phyloP scores from a whole-genome alignment of 345 rosid species.

The Pugionium cornutum region DNA sequence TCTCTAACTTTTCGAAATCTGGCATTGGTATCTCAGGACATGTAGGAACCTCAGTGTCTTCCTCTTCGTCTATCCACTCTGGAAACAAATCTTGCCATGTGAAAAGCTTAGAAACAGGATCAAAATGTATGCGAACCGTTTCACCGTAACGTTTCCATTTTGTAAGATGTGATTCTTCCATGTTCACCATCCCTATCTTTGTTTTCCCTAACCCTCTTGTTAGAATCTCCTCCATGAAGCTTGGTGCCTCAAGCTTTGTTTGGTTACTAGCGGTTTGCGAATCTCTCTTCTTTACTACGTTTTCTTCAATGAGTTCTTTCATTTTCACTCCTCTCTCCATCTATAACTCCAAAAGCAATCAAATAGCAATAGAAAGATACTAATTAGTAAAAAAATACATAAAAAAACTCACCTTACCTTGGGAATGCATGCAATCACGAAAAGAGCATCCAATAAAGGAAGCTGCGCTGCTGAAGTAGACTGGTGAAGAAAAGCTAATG shows the following conservation, averaged over 20 bases:
- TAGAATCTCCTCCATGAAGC: slow-evolving; percentile 54
- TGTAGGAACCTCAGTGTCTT: slow-evolving; percentile 58
- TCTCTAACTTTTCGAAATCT: slow-evolving; percentile 44
- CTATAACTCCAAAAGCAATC: slow-evolving; percentile 35
- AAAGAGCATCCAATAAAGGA: slow-evolving; percentile 73
- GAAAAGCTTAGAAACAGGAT: slow-evolving; percentile 58
- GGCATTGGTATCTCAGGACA: slow-evolving; percentile 97
- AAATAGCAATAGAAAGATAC: slow-evolving; percentile 8
- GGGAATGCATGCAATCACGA: slow-evolving; percentile 76
- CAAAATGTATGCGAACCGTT: slow-evolving; percentile 49
- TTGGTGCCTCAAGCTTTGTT: slow-evolving; percentile 62
- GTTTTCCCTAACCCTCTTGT: slow-evolving; percentile 44
- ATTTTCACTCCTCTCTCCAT: slow-evolving; percentile 59
- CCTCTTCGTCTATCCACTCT: slow-evolving; percentile 98
- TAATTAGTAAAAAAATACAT: not conserved
- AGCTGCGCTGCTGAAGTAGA: slow-evolving; percentile 58
- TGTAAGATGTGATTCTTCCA: slow-evolving; percentile 63
- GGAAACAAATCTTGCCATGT: slow-evolving; percentile 85
- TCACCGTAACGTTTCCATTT: slow-evolving; percentile 67
- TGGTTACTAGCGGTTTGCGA: slow-evolving; percentile 17
- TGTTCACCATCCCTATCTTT: slow-evolving; percentile 82
- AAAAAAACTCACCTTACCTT: slow-evolving; percentile 86
- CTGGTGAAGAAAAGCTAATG: slow-evolving; percentile 58
- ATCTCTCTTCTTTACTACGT: slow-evolving; percentile 22
- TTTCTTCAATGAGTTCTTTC: slow-evolving; percentile 51